Evolutionary conservation across 78 protist genomes (phyloP).

Genomic region (Diacronema lutheri): DNA sequence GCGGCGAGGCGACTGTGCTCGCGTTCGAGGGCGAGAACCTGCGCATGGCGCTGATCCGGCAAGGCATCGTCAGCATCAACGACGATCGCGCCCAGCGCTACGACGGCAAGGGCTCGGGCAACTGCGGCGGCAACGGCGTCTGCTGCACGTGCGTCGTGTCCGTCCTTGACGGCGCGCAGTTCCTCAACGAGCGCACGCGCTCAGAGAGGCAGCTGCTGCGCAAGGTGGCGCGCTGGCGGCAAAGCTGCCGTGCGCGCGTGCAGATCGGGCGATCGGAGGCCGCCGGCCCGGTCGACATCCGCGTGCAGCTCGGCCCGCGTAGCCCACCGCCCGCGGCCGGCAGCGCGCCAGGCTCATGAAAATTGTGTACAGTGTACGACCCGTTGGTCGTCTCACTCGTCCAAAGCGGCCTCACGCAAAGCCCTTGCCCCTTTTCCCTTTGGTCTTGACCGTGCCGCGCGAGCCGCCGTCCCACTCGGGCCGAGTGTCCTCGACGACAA

Average conservation of each 20-base stretch:
- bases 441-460: too few species aligned
- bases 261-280: too few species aligned
- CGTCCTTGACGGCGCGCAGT: neutral
- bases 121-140: conserved; percentile 2
- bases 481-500: too few species aligned
- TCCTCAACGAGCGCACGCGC: neutral
- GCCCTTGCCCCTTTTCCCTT: too few species aligned
- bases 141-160: neutral
- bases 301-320: too few species aligned
- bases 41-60: neutral
- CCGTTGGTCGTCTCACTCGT: too few species aligned
- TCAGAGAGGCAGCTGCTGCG: neutral
- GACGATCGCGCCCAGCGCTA: neutral
- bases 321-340: too few species aligned
- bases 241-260: neutral
- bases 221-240: neutral
- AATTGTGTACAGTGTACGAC: too few species aligned
- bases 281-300: too few species aligned
- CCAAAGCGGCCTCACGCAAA: too few species aligned
- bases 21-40: neutral
- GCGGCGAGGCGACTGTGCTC: neutral
- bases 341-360: too few species aligned
- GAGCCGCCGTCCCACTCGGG: too few species aligned
- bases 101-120: conserved; percentile 4
- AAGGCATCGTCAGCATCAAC: neutral